Conservation (phyloP, 345 rosid genomes). For the Eucalyptus marginata region DNA sequence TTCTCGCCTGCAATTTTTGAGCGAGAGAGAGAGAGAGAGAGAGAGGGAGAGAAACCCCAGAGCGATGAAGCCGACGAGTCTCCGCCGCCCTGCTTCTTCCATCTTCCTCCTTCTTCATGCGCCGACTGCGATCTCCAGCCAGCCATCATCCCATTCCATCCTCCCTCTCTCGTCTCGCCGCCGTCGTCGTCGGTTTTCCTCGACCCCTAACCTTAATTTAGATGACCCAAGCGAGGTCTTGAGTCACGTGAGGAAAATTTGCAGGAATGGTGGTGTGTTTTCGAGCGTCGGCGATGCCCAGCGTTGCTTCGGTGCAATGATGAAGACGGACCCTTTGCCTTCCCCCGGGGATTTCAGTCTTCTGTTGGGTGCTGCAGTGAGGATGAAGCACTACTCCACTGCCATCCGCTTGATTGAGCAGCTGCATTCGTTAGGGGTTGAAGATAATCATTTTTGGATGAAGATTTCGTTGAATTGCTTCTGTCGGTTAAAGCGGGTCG, state of each 20-base stretch:
- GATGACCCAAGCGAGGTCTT: background rate
- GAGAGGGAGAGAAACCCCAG: background rate
- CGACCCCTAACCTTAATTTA: background rate
- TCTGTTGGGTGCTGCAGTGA: background rate
- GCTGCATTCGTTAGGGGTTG: background rate
- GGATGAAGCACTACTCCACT: background rate
- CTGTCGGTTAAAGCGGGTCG: background rate
- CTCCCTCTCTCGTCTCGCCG: background rate
- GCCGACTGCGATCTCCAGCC: background rate
- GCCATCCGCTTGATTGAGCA: background rate
- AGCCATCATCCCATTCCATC: background rate
- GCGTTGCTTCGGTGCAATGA: background rate
- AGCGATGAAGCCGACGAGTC: background rate
- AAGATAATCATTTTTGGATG: rapidly evolving
- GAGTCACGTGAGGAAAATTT: background rate
- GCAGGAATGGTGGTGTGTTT: background rate
- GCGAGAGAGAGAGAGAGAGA: too few relatives aligned
- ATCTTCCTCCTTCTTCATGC: background rate
- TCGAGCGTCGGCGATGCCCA: background rate
- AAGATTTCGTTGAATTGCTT: background rate
- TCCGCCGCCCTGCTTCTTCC: background rate
- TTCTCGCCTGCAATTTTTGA: too few relatives aligned
- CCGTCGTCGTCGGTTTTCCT: background rate
- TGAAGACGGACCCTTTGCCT: background rate
- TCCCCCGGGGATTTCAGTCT: background rate